Percentiles rank a stretch among this genome's conserved stretches.
phyloP scores from a whole-genome alignment of 225 moss, liverwort and hornwort species.

The Pseudoscleropodium purum region DNA sequence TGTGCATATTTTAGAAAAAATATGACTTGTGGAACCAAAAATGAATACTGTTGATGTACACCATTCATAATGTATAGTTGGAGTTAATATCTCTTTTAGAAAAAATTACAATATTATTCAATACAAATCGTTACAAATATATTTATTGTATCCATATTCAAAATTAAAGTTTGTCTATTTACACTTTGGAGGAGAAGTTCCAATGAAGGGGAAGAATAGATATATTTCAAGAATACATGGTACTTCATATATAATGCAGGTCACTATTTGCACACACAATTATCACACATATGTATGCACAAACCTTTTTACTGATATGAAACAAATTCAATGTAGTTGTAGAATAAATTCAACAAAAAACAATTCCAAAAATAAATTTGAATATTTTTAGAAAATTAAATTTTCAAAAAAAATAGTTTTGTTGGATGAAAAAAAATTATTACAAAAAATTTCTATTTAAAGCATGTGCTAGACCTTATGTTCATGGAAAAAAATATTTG shows the following conservation, averaged over 20 bases:
- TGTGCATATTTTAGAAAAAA: rapidly evolving
- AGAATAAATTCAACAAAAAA: rapidly evolving
- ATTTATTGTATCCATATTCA: neutral
- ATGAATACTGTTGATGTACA: neutral
- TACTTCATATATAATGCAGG: neutral
- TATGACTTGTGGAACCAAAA: rapidly evolving
- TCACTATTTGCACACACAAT: neutral
- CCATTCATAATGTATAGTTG: neutral
- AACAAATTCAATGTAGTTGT: neutral
- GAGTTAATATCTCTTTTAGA: neutral
- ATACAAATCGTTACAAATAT: neutral
- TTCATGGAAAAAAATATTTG: too few species aligned
- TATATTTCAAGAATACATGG: neutral
- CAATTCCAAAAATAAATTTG: neutral
- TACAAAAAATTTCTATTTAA: too few species aligned
- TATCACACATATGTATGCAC: rapidly evolving
- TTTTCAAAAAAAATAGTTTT: neutral
- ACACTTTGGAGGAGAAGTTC: neutral
- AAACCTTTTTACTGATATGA: neutral
- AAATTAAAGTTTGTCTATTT: too few species aligned
- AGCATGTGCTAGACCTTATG: too few species aligned
- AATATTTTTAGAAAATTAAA: neutral
- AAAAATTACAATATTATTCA: neutral
- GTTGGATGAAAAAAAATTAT: rapidly evolving
- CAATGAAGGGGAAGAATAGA: neutral